Conservation (phyloP, 345 rosid species). For the Ceriops tagal region DNA sequence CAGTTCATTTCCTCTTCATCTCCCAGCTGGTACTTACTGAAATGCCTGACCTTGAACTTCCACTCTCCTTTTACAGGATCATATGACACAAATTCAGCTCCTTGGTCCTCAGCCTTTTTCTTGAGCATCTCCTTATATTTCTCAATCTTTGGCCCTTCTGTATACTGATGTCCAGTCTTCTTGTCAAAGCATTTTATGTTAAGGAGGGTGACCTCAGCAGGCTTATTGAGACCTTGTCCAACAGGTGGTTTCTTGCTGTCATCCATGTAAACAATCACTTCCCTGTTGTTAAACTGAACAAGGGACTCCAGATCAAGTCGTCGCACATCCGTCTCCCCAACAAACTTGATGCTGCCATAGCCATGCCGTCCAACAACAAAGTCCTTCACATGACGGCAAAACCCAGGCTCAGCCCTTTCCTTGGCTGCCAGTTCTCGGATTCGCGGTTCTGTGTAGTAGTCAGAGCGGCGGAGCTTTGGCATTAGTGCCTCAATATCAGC, state of each 20-base stretch:
- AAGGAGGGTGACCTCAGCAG: conserved; percentile 90
- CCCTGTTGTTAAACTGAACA: conserved; percentile 79
- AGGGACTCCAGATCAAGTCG: conserved; percentile 73
- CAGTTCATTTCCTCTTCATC: conserved; percentile 38
- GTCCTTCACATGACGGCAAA: conserved; percentile 65
- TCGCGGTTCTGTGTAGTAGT: conserved; percentile 88
- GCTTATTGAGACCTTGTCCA: conserved; percentile 91
- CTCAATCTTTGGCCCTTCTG: conserved; percentile 63
- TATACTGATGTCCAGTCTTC: conserved; percentile 61
- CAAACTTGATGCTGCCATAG: conserved; percentile 78
- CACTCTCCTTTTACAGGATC: conserved; percentile 80
- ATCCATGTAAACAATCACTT: conserved; percentile 95
- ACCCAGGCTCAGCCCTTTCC: conserved; percentile 78
- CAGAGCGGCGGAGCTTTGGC: conserved; percentile 81
- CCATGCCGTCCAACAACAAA: conserved; percentile 87
- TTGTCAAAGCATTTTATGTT: conserved; percentile 87
- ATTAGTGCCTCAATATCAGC: conserved; percentile 81
- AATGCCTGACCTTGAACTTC: conserved; percentile 84
- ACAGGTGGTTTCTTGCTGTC: conserved; percentile 85
- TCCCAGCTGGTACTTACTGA: conserved; percentile 60
- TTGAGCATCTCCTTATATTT: conserved; percentile 80
- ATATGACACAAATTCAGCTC: conserved; percentile 77
- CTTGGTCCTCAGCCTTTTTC: conserved; percentile 86
- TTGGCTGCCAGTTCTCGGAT: conserved; percentile 91
- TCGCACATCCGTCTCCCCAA: conserved; percentile 84